Evolutionary conservation across 2,329 filamentous ascomycete species (phyloP).

Genomic region (Orbilia quercus): DNA sequence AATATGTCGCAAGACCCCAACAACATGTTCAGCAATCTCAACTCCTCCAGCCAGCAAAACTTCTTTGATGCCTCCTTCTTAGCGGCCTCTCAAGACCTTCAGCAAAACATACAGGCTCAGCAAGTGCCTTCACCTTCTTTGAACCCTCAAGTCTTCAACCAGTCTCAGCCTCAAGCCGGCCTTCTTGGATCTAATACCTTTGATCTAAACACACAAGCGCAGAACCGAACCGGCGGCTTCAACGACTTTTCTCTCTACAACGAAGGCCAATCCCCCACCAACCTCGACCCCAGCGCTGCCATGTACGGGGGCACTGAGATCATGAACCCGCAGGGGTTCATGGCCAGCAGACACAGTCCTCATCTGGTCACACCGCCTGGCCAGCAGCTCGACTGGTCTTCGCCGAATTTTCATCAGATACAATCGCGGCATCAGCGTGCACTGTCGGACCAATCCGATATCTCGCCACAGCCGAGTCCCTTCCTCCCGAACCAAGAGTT

Average conservation of each 20-base stretch:
- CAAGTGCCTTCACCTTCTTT: slow-evolving; percentile 42
- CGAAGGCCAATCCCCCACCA: slow-evolving; percentile 49
- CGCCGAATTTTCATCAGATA: slow-evolving; percentile 52
- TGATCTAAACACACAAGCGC: slow-evolving; percentile 21
- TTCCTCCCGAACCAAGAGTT: slow-evolving; percentile 58
- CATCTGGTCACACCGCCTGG: slow-evolving; percentile 39
- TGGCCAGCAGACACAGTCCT: slow-evolving; percentile 46
- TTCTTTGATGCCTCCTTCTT: slow-evolving; percentile 48
- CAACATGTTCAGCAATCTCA: slow-evolving; percentile 41
- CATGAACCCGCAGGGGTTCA: slow-evolving; percentile 53
- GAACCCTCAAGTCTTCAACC: slow-evolving; percentile 53
- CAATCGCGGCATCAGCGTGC: slow-evolving; percentile 53
- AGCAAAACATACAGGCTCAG: slow-evolving; percentile 43
- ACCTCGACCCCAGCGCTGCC: slow-evolving; percentile 41
- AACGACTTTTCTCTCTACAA: slow-evolving; percentile 54
- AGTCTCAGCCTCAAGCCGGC: slow-evolving; percentile 21
- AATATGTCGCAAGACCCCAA: slow-evolving; percentile 54
- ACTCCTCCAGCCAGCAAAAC: slow-evolving; percentile 41
- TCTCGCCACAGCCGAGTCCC: slow-evolving; percentile 59
- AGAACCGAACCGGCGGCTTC: slow-evolving; percentile 34
- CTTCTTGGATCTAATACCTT: slow-evolving; percentile 31
- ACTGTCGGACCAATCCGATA: slow-evolving; percentile 58
- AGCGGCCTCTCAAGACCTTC: slow-evolving; percentile 44
- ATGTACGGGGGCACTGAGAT: slow-evolving; percentile 55
- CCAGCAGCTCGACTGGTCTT: slow-evolving; percentile 54